Conservation (phyloP, 2,329 filamentous ascomycete genomes). For the Coniochaeta prunicola region DNA sequence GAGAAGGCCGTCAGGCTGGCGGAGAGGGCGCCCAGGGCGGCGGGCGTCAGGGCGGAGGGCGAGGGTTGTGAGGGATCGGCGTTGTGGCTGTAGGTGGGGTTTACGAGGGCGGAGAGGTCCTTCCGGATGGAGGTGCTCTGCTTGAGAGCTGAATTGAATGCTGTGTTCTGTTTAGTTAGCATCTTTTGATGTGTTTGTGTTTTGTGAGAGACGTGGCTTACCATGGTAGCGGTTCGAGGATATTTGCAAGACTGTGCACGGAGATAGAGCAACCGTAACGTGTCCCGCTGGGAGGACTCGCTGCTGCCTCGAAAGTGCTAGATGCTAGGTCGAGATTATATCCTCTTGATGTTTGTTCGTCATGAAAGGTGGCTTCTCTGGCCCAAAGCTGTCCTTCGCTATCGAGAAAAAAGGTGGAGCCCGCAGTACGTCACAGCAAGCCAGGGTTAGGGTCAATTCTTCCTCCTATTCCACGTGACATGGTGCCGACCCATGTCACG, state of each 20-base stretch:
- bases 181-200: neutral
- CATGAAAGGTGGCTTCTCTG: conserved; percentile 2
- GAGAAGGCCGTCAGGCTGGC: conserved; percentile 66
- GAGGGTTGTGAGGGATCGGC: conserved; percentile 11
- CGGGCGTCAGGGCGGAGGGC: conserved; percentile 45
- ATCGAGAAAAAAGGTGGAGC: neutral
- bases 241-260: neutral
- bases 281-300: neutral
- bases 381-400: neutral
- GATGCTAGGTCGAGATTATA: neutral
- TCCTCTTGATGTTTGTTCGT: neutral
- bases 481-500: too few relatives aligned
- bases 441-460: neutral
- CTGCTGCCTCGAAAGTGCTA: neutral
- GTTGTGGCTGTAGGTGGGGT: conserved; percentile 9
- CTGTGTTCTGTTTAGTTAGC: conserved; percentile 53
- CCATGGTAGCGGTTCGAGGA: neutral
- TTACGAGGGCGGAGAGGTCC: conserved; percentile 64
- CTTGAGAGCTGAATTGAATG: conserved; percentile 82
- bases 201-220: neutral
- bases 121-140: conserved; percentile 75
- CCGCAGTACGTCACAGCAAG: neutral
- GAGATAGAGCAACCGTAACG: neutral
- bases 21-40: conserved; percentile 56
- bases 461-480: neutral